Conservation (phyloP, 306 rosid species). For the Senna siamea region DNA sequence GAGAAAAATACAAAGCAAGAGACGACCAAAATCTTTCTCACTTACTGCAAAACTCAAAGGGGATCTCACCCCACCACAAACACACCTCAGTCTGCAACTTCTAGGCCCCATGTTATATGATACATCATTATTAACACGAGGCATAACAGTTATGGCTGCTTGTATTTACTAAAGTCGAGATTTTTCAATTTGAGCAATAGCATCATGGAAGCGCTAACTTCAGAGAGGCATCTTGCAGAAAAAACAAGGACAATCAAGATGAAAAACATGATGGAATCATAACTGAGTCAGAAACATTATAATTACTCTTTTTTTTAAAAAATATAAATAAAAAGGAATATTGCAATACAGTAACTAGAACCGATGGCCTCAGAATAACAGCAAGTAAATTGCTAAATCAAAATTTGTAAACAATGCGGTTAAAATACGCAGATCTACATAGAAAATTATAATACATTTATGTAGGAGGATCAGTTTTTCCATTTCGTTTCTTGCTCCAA, state of each 20-base stretch:
- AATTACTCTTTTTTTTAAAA: too few species aligned
- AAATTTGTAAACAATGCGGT: neutral
- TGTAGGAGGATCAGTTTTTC: slow-evolving; percentile 16
- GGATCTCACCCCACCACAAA: slow-evolving; percentile 40
- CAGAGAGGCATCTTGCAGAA: slow-evolving; percentile 21
- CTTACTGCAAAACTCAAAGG: slow-evolving; percentile 41
- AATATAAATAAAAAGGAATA: neutral
- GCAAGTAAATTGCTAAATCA: neutral
- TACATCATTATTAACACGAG: slow-evolving; percentile 44
- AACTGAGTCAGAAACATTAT: slow-evolving; percentile 16
- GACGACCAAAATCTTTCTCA: slow-evolving; percentile 54
- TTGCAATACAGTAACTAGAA: neutral
- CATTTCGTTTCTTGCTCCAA: slow-evolving; percentile 19
- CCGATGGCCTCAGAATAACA: neutral
- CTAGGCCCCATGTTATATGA: slow-evolving; percentile 67
- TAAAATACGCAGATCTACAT: neutral
- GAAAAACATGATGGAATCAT: slow-evolving; percentile 31
- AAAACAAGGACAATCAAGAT: slow-evolving; percentile 27
- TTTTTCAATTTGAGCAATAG: slow-evolving; percentile 22
- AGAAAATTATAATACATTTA: neutral
- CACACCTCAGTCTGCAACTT: slow-evolving; percentile 38
- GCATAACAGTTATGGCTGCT: slow-evolving; percentile 45
- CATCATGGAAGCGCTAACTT: slow-evolving; percentile 31
- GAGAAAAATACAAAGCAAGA: slow-evolving; percentile 43
- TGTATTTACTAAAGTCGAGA: slow-evolving; percentile 34